Evolutionary conservation across 805 yeast species (phyloP).

Genomic region (Saccharomycopsis selenospora): DNA sequence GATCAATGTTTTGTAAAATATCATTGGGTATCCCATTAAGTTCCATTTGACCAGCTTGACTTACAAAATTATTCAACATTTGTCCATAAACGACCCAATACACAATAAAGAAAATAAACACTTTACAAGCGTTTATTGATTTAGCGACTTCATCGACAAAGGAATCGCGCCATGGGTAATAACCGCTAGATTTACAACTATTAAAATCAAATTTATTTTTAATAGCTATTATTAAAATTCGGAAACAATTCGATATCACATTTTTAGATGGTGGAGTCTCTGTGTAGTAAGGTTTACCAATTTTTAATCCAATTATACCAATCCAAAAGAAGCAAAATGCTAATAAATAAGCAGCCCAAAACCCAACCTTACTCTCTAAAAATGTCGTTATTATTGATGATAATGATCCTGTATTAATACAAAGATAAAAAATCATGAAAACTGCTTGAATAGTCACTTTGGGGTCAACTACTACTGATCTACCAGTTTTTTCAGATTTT

Average conservation of each 20-base stretch:
- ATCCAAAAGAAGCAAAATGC: slow-evolving; percentile 64
- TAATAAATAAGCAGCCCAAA: slow-evolving; percentile 67
- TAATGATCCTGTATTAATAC: slow-evolving; percentile 70
- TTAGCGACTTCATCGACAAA: slow-evolving; percentile 69
- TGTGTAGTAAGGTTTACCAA: slow-evolving; percentile 49
- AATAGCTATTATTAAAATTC: slow-evolving; percentile 36
- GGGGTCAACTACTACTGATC: slow-evolving; percentile 63
- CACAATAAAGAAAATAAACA: slow-evolving; percentile 61
- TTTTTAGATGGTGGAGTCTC: slow-evolving; percentile 56
- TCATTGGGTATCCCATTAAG: slow-evolving; percentile 76
- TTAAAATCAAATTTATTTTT: slow-evolving; percentile 44
- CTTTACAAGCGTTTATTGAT: slow-evolving; percentile 63
- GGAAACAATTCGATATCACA: slow-evolving; percentile 49
- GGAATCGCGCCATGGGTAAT: slow-evolving; percentile 62
- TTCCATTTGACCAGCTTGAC: slow-evolving; percentile 70
- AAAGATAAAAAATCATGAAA: slow-evolving; percentile 68
- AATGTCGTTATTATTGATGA: slow-evolving; percentile 73
- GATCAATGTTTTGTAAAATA: slow-evolving; percentile 67
- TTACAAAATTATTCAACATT: slow-evolving; percentile 63
- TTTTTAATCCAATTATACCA: slow-evolving; percentile 44
- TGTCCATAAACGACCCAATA: slow-evolving; percentile 69
- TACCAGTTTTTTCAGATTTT: slow-evolving; percentile 40
- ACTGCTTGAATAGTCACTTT: slow-evolving; percentile 64
- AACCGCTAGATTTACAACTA: slow-evolving; percentile 57
- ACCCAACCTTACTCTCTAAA: slow-evolving; percentile 57